Base-by-base conservation (phyloP, 2,329 filamentous ascomycete species). In the Knufia petricola region DNA sequence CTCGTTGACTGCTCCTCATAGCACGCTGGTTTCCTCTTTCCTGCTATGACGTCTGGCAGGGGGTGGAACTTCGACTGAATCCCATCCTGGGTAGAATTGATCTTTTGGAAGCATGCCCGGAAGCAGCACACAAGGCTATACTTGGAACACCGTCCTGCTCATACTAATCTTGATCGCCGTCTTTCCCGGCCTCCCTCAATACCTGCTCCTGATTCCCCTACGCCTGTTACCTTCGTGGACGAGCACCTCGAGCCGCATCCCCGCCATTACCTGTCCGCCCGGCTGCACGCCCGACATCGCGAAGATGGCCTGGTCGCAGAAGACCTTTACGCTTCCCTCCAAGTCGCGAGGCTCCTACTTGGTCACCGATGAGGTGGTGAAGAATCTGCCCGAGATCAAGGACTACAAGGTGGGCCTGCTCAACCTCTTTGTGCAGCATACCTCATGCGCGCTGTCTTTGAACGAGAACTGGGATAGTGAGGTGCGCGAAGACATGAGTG, bases 361-460 rank as follows among this genome's bases (percentile, higher is more conserved):
- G 51, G 77, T 96, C 60, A 95, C 90, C 44, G 80, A 89, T 64
- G 73, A 82, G 46, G 77, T 96, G 49, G 58, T 79, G 21, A 71
- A 74, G 43, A 72, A 81, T 51, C 70, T 96, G 1, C 89, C 90
- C 3, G 88, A 95, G 68, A 77, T 96, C 55, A 74, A 75, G 51
- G 66, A 78, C 56, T 95, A 94, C 77, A 90, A 90, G 65, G 79
- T 92, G 58, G 88, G 88, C 38, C 69, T 94, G 52, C 71, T 96
- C 54, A 82, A 95, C 65, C 75, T 98, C 40, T 98, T 96, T 66
- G 76, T 96, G 48, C 90, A 98, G 69, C 92, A 98, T 69, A 98
- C 92, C 3, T 87, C 81, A 61, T 95, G 88, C 68, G 92, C 85
- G 10, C 75, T 98, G 46, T 86, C 80, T 52, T 71, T 98, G 60